phyloP scores from a whole-genome alignment of 768 basidiomycete species.

The Calocera cornea region DNA sequence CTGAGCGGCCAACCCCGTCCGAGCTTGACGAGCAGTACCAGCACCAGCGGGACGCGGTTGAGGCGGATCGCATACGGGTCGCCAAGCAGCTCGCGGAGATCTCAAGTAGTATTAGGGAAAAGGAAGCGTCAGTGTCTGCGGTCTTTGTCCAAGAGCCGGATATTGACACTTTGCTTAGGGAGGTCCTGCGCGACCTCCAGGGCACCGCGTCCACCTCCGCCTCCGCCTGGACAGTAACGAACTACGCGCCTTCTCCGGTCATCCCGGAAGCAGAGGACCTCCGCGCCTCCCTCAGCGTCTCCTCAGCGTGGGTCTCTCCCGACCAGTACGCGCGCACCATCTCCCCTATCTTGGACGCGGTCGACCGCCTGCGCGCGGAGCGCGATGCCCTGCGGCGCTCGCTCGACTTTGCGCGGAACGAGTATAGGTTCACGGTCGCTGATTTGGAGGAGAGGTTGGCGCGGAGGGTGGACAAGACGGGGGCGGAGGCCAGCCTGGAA shows the following conservation, averaged over 20 bases:
- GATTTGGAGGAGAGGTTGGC: constrained; percentile 12
- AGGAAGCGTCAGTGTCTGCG: not conserved
- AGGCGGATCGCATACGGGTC: not conserved
- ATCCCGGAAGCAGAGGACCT: not conserved
- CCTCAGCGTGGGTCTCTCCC: not conserved
- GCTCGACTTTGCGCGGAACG: constrained; percentile 21
- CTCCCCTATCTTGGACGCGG: constrained; percentile 13
- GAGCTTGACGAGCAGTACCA: not conserved
- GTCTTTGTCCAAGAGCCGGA: not conserved
- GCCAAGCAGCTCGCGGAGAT: not conserved
- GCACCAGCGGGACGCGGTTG: not conserved
- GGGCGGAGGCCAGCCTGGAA: not conserved
- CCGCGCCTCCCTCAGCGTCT: not conserved
- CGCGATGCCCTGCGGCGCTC: constrained; percentile 21
- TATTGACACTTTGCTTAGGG: not conserved
- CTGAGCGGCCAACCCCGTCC: not conserved
- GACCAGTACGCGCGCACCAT: not conserved
- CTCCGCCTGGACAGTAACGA: too few species aligned
- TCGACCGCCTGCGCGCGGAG: constrained; percentile 22
- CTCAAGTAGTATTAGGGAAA: not conserved
- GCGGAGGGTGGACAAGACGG: not conserved
- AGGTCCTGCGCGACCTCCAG: not conserved
- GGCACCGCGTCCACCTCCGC: too few species aligned
- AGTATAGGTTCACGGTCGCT: constrained; percentile 19
- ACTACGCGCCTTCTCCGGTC: too few species aligned